Base-by-base conservation (phyloP, 2,329 filamentous ascomycete species). In the Leptographium wingfieldii region DNA sequence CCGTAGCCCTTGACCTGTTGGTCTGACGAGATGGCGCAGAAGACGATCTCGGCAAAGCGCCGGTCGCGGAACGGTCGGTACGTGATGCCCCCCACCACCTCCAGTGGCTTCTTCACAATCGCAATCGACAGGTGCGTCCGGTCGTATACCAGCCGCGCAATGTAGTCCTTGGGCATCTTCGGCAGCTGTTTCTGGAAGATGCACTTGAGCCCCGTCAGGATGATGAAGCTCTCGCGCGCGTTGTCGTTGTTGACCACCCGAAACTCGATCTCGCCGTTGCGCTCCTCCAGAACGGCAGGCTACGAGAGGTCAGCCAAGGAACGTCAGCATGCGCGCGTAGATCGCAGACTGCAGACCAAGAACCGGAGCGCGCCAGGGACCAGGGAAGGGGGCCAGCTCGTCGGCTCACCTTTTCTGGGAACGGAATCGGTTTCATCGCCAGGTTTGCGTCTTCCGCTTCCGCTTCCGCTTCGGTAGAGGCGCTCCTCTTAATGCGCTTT, bases 141-240 rank as follows among this genome's bases (percentile, higher is more conserved):
- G 73, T 99, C 94, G 74, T 99, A 99, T 61, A 99, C 94, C 9
- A 99, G 83, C 48, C 94, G 88, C 4, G 94, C 94, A 67, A 99
- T 97, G 72, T 99, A 99, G 70, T 97, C 94, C 73, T 97, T 96
- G 16, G 94, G 94, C 94, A 99, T 99, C 73, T 97, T 97, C 0
- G 94, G 94, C 6, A 99, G 79, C 70, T 99, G 94, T 68, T 97
- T 97, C 71, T 99, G 94, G 68, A 99, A 97, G 65, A 99, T 95
- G 70, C 92, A 96, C 71, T 97, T 99, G 59, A 99, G 78, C 16
- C 94, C 94, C 0, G 92, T 96, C 61, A 99, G 79, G 67, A 99
- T 95, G 69, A 97, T 95, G 65, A 92, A 85, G 69, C 89, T 95
- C 68, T 96, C 90, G 65, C 87, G 83, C 46, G 85, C 80, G 67